These are phyloP conservation scores for Mycena leptocephala DNA, from an alignment of 768 basidiomycete genomes.

Conservation along the genomic window DNA sequence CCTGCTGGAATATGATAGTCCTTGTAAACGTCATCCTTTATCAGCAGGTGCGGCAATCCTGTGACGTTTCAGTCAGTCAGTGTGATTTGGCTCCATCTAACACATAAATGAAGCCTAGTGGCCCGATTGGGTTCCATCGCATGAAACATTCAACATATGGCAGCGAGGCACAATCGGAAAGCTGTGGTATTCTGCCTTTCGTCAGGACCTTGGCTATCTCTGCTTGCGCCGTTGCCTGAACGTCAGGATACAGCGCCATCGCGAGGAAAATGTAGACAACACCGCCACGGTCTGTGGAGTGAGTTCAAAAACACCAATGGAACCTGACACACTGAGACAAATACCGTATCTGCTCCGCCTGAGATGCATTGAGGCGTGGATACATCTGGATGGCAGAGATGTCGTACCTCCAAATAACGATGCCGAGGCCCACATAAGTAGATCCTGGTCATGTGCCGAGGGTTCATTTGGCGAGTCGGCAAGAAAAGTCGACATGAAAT, in stretches of 20 bases:
- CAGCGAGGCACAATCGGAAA: constrained; percentile 38
- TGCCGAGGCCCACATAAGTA: constrained; percentile 27
- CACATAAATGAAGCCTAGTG: constrained; percentile 35
- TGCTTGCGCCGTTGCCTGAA: constrained; percentile 42
- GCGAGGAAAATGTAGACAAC: constrained; percentile 19
- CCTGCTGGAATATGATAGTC: constrained; percentile 63
- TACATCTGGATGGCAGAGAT: no score
- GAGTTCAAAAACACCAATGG: not conserved
- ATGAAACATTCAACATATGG: constrained; percentile 46
- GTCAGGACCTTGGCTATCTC: constrained; percentile 42
- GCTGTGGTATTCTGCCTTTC: constrained; percentile 34
- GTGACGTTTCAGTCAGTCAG: not conserved
- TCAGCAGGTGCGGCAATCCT: constrained; percentile 61
- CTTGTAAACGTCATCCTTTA: constrained; percentile 61
- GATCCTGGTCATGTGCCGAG: constrained; percentile 16
- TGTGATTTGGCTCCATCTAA: no score
- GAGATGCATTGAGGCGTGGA: not conserved
- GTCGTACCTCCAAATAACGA: constrained; percentile 38
- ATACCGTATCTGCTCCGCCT: constrained; percentile 26
- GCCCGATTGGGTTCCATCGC: constrained; percentile 44
- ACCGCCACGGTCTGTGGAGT: constrained; percentile 19
- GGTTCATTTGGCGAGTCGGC: not conserved
- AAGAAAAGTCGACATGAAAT: constrained; percentile 20
- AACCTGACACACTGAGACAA: no score
- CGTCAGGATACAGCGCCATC: constrained; percentile 43